A percentile compares a stretch with the other conserved stretches of the same genome.
These are phyloP conservation scores for Raddia guianensis DNA, from an alignment of 176 grass and related monocot genomes.

Conservation along the genomic window DNA sequence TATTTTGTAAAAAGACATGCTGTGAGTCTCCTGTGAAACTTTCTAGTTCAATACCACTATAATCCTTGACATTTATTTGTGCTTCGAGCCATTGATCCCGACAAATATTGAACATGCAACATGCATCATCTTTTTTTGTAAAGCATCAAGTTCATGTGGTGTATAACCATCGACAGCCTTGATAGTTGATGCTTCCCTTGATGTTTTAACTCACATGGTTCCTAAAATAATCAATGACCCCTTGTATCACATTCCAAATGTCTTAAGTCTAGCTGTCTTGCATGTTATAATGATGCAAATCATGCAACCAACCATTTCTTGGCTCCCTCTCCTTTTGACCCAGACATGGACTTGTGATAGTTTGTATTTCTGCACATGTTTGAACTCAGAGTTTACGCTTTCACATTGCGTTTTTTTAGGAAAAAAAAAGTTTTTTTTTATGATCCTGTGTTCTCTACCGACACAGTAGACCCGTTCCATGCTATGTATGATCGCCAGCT, in stretches of 20 bases:
- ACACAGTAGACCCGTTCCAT: conserved; percentile 11
- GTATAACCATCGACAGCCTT: conserved; percentile 22
- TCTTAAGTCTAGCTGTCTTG: conserved; percentile 43
- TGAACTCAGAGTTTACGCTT: conserved; percentile 27
- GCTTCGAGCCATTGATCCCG: neutral
- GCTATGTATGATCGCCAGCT: conserved; percentile 17
- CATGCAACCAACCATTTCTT: conserved; percentile 35
- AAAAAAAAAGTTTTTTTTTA: neutral
- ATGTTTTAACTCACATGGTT: conserved; percentile 34
- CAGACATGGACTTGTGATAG: conserved; percentile 28
- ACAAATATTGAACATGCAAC: conserved; percentile 7
- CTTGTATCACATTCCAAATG: conserved; percentile 20
- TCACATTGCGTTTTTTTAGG: neutral
- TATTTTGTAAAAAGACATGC: neutral
- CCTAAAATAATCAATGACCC: neutral
- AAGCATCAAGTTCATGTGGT: conserved; percentile 29
- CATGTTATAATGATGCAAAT: conserved; percentile 48
- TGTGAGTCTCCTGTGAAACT: neutral
- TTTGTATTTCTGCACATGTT: conserved; percentile 40
- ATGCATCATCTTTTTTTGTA: neutral
- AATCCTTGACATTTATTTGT: neutral
- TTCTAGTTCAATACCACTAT: neutral
- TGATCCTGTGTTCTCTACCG: conserved; percentile 34
- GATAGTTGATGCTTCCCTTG: conserved; percentile 21
- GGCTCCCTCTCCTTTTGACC: conserved; percentile 38